A percentile compares a stretch with the other conserved stretches of the same genome.
Evolutionary conservation across 805 yeast species (phyloP).

Genomic region (Saccharomycopsis sp.): DNA sequence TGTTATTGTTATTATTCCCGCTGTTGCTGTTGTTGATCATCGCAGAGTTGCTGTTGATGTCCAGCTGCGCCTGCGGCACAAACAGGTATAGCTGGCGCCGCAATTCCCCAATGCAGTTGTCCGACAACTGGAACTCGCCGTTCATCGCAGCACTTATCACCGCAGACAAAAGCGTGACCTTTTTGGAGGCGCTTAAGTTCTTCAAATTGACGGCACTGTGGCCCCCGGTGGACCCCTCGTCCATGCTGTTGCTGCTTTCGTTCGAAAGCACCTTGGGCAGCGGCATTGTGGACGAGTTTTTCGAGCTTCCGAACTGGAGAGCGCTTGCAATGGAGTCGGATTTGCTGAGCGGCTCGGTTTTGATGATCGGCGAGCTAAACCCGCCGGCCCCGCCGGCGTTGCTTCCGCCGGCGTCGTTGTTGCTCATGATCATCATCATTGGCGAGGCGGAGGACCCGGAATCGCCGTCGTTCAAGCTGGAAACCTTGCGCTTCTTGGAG

Average conservation of each 20-base stretch:
- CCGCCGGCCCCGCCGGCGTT: not conserved
- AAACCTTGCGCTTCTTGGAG: slow-evolving; percentile 18
- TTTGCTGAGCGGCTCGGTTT: slow-evolving; percentile 1
- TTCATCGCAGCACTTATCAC: slow-evolving; percentile 18
- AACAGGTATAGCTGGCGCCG: slow-evolving; percentile 8
- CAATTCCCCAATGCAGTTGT: slow-evolving; percentile 28
- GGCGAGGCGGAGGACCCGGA: not conserved
- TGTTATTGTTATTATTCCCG: slow-evolving; percentile 2
- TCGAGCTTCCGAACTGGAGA: slow-evolving; percentile 1
- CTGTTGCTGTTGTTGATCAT: not conserved
- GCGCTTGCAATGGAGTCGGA: slow-evolving; percentile 3
- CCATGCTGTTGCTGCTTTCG: not conserved
- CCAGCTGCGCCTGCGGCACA: not conserved
- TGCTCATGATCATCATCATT: not conserved
- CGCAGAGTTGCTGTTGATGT: not conserved
- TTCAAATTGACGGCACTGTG: not conserved
- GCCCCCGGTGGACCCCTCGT: not conserved
- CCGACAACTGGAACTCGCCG: slow-evolving; percentile 24
- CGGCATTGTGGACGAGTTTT: slow-evolving; percentile 6
- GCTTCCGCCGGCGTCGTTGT: not conserved
- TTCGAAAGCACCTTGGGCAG: not conserved
- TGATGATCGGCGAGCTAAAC: not conserved
- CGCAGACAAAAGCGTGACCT: slow-evolving; percentile 12
- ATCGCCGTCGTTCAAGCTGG: slow-evolving; percentile 2
- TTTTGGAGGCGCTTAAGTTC: slow-evolving; percentile 10